phyloP scores from a whole-genome alignment of 371 early-diverging fungal species.

The Choanephora cucurbitarum region DNA sequence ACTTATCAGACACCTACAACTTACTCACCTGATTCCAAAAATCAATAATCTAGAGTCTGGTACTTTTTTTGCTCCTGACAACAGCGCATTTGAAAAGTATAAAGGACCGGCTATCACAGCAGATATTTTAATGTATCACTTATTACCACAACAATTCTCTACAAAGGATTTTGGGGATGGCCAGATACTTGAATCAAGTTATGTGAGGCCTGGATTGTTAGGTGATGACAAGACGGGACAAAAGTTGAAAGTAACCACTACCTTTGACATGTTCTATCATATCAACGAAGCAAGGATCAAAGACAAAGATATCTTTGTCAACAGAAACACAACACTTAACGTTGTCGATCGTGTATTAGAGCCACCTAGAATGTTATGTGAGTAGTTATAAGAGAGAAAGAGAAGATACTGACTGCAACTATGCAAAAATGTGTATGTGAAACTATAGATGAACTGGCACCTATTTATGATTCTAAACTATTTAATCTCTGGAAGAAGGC shows the following conservation, averaged over 20 bases:
- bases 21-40: constrained; percentile 27
- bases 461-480: constrained; percentile 27
- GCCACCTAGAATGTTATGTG: constrained; percentile 24
- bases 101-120: constrained; percentile 23
- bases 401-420: too few species aligned
- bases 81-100: constrained; percentile 45
- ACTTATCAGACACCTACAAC: constrained; percentile 35
- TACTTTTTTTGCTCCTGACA: constrained; percentile 61
- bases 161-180: constrained; percentile 32
- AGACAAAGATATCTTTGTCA: constrained; percentile 36
- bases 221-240: constrained; percentile 39
- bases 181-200: constrained; percentile 46
- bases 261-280: constrained; percentile 21
- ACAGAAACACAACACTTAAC: constrained; percentile 27
- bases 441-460: constrained; percentile 37
- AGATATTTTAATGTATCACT: constrained; percentile 46
- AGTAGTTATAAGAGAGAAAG: constrained; percentile 1
- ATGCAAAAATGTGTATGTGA: too few species aligned
- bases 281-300: constrained; percentile 20
- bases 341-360: constrained; percentile 23
- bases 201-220: constrained; percentile 40
- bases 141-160: constrained; percentile 29
- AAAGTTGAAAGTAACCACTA: constrained; percentile 36
- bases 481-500: constrained; percentile 30
- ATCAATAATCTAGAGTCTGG: constrained; percentile 45